Base-by-base conservation (phyloP, 2,329 filamentous ascomycete species). In the Talaromyces amestolkiae region DNA sequence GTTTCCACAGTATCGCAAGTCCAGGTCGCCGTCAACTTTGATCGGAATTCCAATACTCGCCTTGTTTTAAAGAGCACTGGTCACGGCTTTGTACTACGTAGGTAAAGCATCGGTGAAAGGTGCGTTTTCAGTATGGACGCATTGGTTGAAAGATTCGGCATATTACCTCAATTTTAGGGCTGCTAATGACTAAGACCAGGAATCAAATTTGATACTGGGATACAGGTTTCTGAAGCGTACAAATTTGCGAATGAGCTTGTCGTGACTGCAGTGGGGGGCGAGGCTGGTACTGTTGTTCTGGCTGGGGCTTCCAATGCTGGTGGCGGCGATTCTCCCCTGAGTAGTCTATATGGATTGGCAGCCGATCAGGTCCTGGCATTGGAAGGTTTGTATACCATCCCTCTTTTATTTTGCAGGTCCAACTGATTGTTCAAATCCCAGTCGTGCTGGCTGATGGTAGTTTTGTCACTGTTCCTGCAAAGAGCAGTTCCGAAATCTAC, bases 231-330 rank as follows among this genome's bases (percentile, higher is more conserved):
- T n/a, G n/a, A n/a, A n/a, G n/a, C n/a, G n/a, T n/a, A n/a, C n/a
- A n/a, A n/a, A n/a, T n/a, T n/a, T n/a, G n/a, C n/a, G n/a, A n/a
- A n/a, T n/a, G n/a, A n/a, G n/a, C n/a, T n/a, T n/a, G n/a, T n/a
- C n/a, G n/a, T n/a, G n/a, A n/a, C n/a, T n/a, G n/a, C n/a, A n/a
- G n/a, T n/a, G n/a, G n/a, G n/a, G n/a, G n/a, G n/a, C n/a, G n/a
- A n/a, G n/a, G n/a, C n/a, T n/a, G n/a, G n/a, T n/a, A 84, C 82
- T 0, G 86, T 89, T 6, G 86, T 86, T 1, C 69, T 87, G 9
- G 83, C 84, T 0, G 87, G 87, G 10, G 87, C 87, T 1, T 89
- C 84, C 69, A 82, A 79, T 3, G 85, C 87, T 71, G 86, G 86
- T 6, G 87, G 86, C 13, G 87, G 88, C 0, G 86, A 88, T 70